Evolutionary conservation across 352 stramenopile genomes (phyloP).

Genomic region (Phytophthora kernoviae): DNA sequence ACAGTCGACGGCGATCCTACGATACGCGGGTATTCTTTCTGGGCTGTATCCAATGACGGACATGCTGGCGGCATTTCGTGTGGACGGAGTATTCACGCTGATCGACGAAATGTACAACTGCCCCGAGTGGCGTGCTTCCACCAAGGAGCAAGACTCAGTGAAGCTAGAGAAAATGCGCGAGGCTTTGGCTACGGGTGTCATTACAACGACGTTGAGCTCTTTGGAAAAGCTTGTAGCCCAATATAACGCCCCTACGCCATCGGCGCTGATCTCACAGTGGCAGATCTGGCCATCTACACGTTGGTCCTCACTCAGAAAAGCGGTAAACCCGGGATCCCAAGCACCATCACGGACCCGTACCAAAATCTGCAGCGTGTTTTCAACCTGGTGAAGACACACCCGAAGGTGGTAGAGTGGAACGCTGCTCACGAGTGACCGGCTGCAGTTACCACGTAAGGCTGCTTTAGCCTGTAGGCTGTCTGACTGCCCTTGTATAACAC

Average conservation of each 20-base stretch:
- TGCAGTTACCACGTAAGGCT: too few relatives aligned
- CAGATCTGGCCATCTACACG: constrained; percentile 50
- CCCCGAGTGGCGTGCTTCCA: constrained; percentile 11
- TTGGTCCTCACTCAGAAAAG: constrained; percentile 31
- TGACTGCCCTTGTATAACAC: too few relatives aligned
- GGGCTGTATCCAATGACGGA: constrained; percentile 46
- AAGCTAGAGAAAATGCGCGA: constrained; percentile 46
- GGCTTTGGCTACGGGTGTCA: constrained; percentile 25
- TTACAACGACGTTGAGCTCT: too few relatives aligned
- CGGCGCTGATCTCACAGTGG: constrained; percentile 36
- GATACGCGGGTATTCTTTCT: constrained; percentile 57
- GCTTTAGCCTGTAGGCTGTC: too few relatives aligned
- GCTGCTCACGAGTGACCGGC: constrained; percentile 5
- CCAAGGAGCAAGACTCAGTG: constrained; percentile 14
- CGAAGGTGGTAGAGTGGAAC: constrained; percentile 45
- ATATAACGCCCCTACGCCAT: constrained; percentile 31
- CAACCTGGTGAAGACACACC: constrained; percentile 30
- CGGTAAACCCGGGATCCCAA: constrained; percentile 27
- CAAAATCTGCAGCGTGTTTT: constrained; percentile 29
- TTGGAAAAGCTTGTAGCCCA: constrained; percentile 43
- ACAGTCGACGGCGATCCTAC: constrained; percentile 55
- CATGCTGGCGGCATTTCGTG: constrained; percentile 26
- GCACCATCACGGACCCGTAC: constrained; percentile 34
- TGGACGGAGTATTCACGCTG: constrained; percentile 49
- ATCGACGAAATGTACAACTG: constrained; percentile 42